Percentiles rank a stretch among this genome's conserved stretches.
phyloP scores from a whole-genome alignment of 2,329 filamentous ascomycete genomes.

The Colletotrichum spaethianum region DNA sequence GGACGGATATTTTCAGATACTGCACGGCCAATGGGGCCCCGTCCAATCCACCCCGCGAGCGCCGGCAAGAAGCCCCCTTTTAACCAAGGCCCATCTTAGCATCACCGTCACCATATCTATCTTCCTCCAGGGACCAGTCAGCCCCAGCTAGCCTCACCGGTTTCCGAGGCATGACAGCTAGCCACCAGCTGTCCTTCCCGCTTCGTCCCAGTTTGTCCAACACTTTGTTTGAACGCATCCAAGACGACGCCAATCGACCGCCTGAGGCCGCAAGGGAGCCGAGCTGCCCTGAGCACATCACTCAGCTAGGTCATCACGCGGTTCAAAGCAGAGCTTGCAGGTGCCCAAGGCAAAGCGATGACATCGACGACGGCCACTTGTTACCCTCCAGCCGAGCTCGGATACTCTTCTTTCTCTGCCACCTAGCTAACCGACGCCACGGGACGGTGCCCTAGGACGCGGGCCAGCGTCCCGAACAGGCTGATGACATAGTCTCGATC shows the following conservation, averaged over 20 bases:
- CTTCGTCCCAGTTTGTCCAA: too few relatives aligned
- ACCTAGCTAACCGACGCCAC: conserved; percentile 1
- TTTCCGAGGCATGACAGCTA: conserved; percentile 28
- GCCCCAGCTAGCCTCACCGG: conserved; percentile 2
- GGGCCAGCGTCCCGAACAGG: conserved; percentile 8
- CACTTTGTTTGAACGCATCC: neutral
- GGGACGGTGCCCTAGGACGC: neutral
- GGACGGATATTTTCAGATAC: neutral
- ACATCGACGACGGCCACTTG: neutral
- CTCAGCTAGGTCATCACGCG: neutral
- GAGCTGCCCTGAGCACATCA: neutral
- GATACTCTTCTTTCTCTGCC: neutral
- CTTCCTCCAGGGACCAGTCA: neutral
- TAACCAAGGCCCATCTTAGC: conserved; percentile 10
- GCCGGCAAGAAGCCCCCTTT: conserved; percentile 7
- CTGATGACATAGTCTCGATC: neutral
- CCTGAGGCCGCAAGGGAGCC: conserved; percentile 1
- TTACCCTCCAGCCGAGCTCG: neutral
- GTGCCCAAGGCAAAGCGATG: neutral
- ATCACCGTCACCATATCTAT: too few relatives aligned
- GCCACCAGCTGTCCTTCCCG: too few relatives aligned
- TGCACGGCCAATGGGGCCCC: conserved; percentile 7
- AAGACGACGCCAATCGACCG: conserved; percentile 1
- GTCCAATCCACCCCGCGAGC: neutral
- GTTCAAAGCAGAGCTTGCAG: neutral